Base-by-base conservation (phyloP, 2,329 filamentous ascomycete genomes). In the Pseudopyrenochaeta lycopersici region DNA sequence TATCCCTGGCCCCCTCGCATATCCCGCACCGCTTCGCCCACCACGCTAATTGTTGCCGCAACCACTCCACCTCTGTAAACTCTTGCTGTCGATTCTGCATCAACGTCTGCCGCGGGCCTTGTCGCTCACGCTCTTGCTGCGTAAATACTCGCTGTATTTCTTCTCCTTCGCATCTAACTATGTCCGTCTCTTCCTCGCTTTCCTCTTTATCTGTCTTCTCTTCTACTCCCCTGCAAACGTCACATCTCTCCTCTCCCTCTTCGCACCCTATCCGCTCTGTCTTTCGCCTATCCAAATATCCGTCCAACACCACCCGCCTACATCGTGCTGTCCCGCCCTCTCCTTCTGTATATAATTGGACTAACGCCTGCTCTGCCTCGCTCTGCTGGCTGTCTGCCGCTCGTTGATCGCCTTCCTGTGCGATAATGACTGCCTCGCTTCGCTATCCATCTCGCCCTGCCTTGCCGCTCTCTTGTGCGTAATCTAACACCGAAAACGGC, bases 41-140 rank as follows among this genome's bases (percentile, higher is more conserved):
- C 50, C 42, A 49, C 20, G 15, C 49, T 44, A 60, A 58, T 49
- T 58, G 20, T 50, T 47, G 51, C 9, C 45, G 38, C 27, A 52
- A 23, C 49, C 20, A 52, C 49, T 52, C 38, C 23, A 54, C 14
- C 14, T 54, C 20, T 11, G 31, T 17, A 46, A 54, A 55, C 47
- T 52, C 40, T 39, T 58, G 18, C 40, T 55, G 32, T 20, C 31
- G 20, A 9, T 46, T 3, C 51, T 49, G 4, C 45, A 42, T 44
- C n/a, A 53, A 53, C 18, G 23, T 53, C 45, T 57, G 17, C 32
- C 23, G 20, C 18, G 36, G 42, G 15, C 41, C 35, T 9, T 18
- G 31, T 46, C 36, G 18, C 30, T 21, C 49, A 43, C 40, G 32
- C 38, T 53, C 2, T 42, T 53, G 11, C 49, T 53, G 18, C 42